Percentiles rank a stretch among this genome's conserved stretches.
Conservation (phyloP, 148 eudicot genomes). For the Fagopyrum tataricum region DNA sequence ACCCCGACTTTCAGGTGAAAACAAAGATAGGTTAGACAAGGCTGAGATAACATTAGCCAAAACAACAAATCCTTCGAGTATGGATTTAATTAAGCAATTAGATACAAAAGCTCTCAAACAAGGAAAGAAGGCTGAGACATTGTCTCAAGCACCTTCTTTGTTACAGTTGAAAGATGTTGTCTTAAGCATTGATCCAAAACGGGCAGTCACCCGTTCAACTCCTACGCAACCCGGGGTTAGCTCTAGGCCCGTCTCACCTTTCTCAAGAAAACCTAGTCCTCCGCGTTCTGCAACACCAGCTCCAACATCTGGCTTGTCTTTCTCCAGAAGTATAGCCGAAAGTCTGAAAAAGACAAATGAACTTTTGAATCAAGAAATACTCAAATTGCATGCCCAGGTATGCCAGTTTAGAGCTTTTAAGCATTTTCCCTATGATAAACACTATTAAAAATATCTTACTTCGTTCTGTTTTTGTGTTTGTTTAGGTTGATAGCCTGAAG, state of each 20-base stretch:
- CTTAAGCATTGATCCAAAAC: slow-evolving; percentile 44
- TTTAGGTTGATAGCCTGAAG: slow-evolving; percentile 68
- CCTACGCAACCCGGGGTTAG: slow-evolving; percentile 39
- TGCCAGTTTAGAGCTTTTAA: neutral
- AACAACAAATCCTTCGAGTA: slow-evolving; percentile 44
- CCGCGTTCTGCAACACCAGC: slow-evolving; percentile 95
- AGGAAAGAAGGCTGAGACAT: slow-evolving; percentile 69
- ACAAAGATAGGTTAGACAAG: slow-evolving; percentile 83
- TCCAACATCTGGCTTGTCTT: slow-evolving; percentile 82
- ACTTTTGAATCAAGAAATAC: slow-evolving; percentile 77
- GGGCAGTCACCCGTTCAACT: slow-evolving; percentile 56
- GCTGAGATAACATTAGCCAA: slow-evolving; percentile 57
- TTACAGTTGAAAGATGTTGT: slow-evolving; percentile 68
- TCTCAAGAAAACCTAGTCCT: slow-evolving; percentile 88
- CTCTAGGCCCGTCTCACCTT: slow-evolving; percentile 93
- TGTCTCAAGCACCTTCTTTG: slow-evolving; percentile 47
- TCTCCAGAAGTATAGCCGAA: slow-evolving; percentile 66
- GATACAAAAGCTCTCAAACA: slow-evolving; percentile 88
- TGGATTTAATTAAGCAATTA: slow-evolving; percentile 72
- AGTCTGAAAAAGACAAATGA: slow-evolving; percentile 91
- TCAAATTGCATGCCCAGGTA: slow-evolving; percentile 80
- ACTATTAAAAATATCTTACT: neutral
- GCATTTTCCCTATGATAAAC: neutral
- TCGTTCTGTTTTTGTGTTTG: neutral
- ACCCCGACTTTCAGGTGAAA: slow-evolving; percentile 91